A percentile compares a stretch with the other conserved stretches of the same genome.
Conservation (phyloP, 164 flowering plant genomes). For the Brasenia schreberi region DNA sequence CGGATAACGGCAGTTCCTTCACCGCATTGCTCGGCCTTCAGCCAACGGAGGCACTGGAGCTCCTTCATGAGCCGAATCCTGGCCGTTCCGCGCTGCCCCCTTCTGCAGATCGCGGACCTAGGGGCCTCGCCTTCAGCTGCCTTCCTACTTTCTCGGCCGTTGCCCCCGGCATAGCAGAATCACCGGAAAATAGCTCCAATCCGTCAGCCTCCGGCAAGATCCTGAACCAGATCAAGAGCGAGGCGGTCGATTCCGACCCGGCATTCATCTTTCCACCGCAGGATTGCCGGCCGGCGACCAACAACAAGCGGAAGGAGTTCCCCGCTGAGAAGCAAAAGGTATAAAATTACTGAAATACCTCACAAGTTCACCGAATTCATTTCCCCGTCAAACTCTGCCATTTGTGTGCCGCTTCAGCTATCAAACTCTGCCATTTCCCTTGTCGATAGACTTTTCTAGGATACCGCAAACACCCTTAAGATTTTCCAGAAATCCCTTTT, state of each 20-base stretch:
- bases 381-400: no score
- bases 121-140: constrained; percentile 7
- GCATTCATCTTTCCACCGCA: constrained; percentile 25
- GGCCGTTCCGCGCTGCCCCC: constrained; percentile 6
- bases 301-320: background rate
- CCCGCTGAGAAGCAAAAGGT: background rate
- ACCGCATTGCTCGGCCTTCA: constrained; percentile 77
- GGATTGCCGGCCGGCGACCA: background rate
- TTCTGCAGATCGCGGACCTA: constrained; percentile 6
- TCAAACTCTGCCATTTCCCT: no score
- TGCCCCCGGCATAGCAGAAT: constrained; percentile 17
- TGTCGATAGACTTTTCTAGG: no score
- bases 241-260: constrained; percentile 36
- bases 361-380: no score
- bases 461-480: no score
- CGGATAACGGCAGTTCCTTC: constrained; percentile 52
- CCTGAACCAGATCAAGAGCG: constrained; percentile 31
- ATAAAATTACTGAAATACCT: no score
- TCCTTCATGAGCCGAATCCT: constrained; percentile 35
- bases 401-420: no score
- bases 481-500: no score
- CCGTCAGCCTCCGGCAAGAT: constrained; percentile 27
- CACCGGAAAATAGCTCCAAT: constrained; percentile 24
- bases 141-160: constrained; percentile 31
- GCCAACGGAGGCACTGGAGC: constrained; percentile 55